A percentile compares a stretch with the other conserved stretches of the same genome.
Conservation (phyloP, 768 basidiomycete genomes). For the Suillus placidus region DNA sequence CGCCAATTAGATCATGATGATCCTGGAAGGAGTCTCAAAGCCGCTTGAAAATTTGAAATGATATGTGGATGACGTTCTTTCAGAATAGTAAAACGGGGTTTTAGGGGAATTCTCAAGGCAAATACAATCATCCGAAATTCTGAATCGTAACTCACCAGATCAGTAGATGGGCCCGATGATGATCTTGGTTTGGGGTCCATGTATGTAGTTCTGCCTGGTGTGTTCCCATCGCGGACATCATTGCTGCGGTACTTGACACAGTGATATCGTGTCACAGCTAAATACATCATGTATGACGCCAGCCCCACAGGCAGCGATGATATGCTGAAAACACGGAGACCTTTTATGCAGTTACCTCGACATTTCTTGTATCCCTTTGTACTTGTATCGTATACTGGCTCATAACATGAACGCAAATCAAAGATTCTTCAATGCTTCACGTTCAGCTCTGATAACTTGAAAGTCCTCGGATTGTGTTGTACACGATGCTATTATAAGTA, state of each 20-base stretch:
- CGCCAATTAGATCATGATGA: too few relatives aligned
- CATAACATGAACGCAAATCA: not conserved
- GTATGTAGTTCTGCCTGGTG: too few relatives aligned
- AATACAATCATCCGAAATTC: too few relatives aligned
- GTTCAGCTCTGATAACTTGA: too few relatives aligned
- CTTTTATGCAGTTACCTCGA: not conserved
- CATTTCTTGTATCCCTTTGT: not conserved
- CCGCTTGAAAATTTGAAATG: too few relatives aligned
- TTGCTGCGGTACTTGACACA: too few relatives aligned
- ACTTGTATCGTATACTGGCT: not conserved
- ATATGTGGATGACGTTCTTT: too few relatives aligned
- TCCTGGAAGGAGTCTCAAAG: too few relatives aligned
- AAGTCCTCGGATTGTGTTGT: too few relatives aligned
- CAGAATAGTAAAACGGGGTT: not conserved
- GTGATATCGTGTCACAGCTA: too few relatives aligned
- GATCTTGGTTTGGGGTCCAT: not conserved
- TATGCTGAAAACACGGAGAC: not conserved
- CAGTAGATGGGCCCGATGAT: not conserved
- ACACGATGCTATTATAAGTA: too few relatives aligned
- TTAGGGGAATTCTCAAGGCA: not conserved
- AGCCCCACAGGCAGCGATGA: not conserved
- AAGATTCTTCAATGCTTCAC: not conserved
- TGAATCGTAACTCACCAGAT: not conserved
- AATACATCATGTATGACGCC: not conserved
- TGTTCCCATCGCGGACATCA: too few relatives aligned